Evolutionary conservation across 225 moss, liverwort and hornwort species (phyloP).

Genomic region (Sphagnum contortum): DNA sequence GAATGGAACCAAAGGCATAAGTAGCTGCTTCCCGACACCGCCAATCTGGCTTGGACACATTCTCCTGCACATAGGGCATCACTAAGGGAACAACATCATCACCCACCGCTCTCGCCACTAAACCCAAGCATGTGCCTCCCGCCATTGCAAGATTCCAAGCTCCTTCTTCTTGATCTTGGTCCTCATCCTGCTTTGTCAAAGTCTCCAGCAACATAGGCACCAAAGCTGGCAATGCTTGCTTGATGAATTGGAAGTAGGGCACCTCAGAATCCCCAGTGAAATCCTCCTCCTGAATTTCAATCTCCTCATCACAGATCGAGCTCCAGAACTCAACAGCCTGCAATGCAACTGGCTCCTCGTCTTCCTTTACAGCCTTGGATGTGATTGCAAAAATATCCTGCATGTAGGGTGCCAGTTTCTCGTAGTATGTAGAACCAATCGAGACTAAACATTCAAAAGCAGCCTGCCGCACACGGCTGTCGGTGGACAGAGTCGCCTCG

Average conservation of each 20-base stretch:
- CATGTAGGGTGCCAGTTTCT: slow-evolving; percentile 5
- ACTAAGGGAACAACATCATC: slow-evolving; percentile 6
- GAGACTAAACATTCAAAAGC: slow-evolving; percentile 8
- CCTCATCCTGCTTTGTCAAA: slow-evolving; percentile 5
- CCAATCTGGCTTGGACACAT: slow-evolving; percentile 7
- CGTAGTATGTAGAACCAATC: slow-evolving; percentile 3
- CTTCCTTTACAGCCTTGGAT: slow-evolving; percentile 5
- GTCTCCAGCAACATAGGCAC: slow-evolving; percentile 7
- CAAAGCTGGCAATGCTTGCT: slow-evolving; percentile 1
- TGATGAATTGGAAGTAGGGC: slow-evolving; percentile 3
- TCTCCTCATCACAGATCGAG: slow-evolving; percentile 7
- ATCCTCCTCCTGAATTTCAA: slow-evolving; percentile 6
- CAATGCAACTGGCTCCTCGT: slow-evolving; percentile 4
- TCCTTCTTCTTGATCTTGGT: slow-evolving; percentile 7
- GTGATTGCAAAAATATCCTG: slow-evolving; percentile 7
- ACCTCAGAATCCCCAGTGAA: not conserved
- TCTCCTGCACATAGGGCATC: slow-evolving; percentile 5
- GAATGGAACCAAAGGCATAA: not conserved
- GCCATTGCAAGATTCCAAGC: slow-evolving; percentile 8
- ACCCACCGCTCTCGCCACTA: slow-evolving; percentile 3
- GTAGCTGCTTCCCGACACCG: slow-evolving; percentile 3
- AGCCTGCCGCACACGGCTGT: slow-evolving; percentile 3
- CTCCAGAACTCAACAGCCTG: slow-evolving; percentile 9
- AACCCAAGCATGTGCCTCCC: slow-evolving; percentile 4
- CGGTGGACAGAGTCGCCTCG: slow-evolving; percentile 2